phyloP scores from a whole-genome alignment of 164 flowering plant species.

The Macadamia tetraphylla region DNA sequence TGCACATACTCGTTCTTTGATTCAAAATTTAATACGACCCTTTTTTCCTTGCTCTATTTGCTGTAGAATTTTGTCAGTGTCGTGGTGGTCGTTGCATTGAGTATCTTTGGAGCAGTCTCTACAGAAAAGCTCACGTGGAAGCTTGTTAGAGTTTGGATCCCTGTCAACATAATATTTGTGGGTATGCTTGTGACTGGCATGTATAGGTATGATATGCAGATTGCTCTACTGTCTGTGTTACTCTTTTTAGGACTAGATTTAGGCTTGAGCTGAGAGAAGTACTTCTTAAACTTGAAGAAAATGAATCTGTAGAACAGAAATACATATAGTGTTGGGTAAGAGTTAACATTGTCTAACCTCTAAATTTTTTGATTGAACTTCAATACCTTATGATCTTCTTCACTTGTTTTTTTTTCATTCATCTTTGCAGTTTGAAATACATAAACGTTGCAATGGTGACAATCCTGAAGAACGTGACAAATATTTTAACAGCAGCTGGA shows the following conservation, averaged over 20 bases:
- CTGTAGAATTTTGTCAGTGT: slow-evolving; percentile 67
- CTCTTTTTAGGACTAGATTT: neutral
- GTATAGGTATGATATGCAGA: slow-evolving; percentile 26
- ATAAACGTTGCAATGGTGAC: slow-evolving; percentile 90
- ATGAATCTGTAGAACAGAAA: neutral
- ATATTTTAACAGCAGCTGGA: slow-evolving; percentile 72
- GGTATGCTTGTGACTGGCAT: slow-evolving; percentile 89
- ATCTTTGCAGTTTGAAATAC: slow-evolving; percentile 62
- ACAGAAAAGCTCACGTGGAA: slow-evolving; percentile 66
- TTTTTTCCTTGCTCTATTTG: neutral
- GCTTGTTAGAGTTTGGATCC: slow-evolving; percentile 63
- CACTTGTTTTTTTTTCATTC: slow-evolving; percentile 6
- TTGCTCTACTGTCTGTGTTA: too few species aligned
- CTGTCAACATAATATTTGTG: slow-evolving; percentile 75
- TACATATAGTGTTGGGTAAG: neutral
- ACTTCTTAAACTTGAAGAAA: neutral
- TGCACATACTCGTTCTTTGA: neutral
- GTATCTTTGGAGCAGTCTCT: slow-evolving; percentile 41
- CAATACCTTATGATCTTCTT: neutral
- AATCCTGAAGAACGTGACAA: slow-evolving; percentile 79
- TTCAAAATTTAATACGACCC: neutral
- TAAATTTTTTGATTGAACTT: neutral
- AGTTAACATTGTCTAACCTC: neutral
- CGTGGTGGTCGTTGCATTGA: slow-evolving; percentile 37
- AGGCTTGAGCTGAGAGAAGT: neutral